These are phyloP conservation scores for Xylaria arbuscula DNA, from an alignment of 2,329 filamentous ascomycete species.

Conservation along the genomic window DNA sequence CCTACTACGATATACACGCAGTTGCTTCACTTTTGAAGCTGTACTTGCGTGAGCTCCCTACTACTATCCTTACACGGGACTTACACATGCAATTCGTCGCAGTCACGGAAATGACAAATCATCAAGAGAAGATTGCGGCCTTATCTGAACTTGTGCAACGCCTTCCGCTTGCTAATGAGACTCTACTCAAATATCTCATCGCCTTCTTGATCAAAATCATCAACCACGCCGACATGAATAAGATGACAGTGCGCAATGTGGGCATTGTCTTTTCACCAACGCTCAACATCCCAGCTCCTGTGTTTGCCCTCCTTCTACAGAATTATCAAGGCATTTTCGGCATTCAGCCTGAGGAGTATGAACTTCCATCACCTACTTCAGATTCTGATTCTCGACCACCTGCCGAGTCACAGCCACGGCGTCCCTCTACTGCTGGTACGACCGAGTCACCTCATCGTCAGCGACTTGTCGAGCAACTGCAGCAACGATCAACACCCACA, in stretches of 20 bases:
- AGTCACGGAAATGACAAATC: conserved; percentile 81
- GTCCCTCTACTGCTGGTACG: conserved; percentile 63
- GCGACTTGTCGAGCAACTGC: conserved; percentile 57
- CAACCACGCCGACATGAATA: conserved; percentile 89
- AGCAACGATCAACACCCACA: conserved; percentile 59
- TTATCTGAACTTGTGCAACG: conserved; percentile 82
- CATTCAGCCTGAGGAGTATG: conserved; percentile 72
- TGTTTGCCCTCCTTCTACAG: conserved; percentile 93
- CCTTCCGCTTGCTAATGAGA: conserved; percentile 82
- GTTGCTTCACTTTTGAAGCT: conserved; percentile 94
- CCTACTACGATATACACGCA: conserved; percentile 95
- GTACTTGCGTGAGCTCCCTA: conserved; percentile 91
- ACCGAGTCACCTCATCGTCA: conserved; percentile 65
- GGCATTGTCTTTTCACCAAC: conserved; percentile 98
- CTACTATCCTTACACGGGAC: conserved; percentile 90
- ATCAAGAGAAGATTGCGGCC: conserved; percentile 78
- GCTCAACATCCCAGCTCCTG: conserved; percentile 92
- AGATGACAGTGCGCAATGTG: conserved; percentile 98
- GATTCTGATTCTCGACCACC: conserved; percentile 51
- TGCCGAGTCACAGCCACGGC: conserved; percentile 52
- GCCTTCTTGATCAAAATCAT: conserved; percentile 92
- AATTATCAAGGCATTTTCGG: conserved; percentile 91
- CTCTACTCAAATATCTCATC: conserved; percentile 84
- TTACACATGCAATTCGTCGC: conserved; percentile 89
- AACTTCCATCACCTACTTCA: conserved; percentile 61